Evolutionary conservation across 306 rosid species (phyloP), one percentile per base, ranked within the genome.

Genomic region (Ziziphus jujuba): DNA sequence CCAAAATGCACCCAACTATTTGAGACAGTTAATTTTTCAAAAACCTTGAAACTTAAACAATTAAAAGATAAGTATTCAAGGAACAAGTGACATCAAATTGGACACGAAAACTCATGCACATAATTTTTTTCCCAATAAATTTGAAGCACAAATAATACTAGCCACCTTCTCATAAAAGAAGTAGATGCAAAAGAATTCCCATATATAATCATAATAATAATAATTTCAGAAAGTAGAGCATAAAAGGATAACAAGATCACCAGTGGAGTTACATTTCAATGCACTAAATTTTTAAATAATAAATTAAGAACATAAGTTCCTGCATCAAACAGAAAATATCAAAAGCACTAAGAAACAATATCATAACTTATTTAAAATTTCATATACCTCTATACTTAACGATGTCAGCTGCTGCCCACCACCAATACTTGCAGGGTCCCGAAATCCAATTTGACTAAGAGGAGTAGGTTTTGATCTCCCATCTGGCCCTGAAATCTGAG

Each of bases 401-500:
- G 89, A 70, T 16, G 91, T 80, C 80, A 92, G 76, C 79, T 92
- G 97, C 66, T 92, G 97, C 59, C 96, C 93, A 64, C 71, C 57
- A 44, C 97, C 97, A 79, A 75, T 63, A 63, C 91, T 92, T 50
- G 98, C 96, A 61, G 98, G 96, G 69, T 90, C 98, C 12, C 61
- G 77, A 81, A 89, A 87, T 36, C 98, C 98, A 81, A 67, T 87
- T 84, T 92, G 98, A 82, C 97, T 89, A 10, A 90, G 86, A 61
- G 96, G 91, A 71, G 98, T 90, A 58, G 67, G 72, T 63, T 72
- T 81, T 52, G 93, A 82, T 78, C 72, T 92, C 71, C 81, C 72
- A 66, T 65, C 87, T 67, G 93, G 93, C 55, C 86, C 95, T 36
- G 97, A 92, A 78, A 92, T 87, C 80, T 92, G 97, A 78, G 96